Evolutionary conservation across 163 green algal genomes (phyloP), one percentile per base, ranked within the genome.

Genomic region (Volvox carteri): DNA sequence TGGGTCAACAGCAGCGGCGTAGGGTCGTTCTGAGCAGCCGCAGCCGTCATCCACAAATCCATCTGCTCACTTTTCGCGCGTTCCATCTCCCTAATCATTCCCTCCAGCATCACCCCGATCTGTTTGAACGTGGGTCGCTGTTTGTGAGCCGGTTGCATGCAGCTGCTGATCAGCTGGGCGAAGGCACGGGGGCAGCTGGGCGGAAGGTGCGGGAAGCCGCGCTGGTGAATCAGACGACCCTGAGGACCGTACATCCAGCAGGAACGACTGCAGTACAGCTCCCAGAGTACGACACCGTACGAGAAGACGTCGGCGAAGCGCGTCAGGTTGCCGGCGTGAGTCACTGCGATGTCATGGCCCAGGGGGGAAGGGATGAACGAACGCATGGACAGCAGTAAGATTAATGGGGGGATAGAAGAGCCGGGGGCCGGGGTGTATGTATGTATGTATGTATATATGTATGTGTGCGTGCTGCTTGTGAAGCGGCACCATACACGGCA

Each of bases 281-380:
- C 84, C 84, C 84, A 88, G 4, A 88, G 84, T 18, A 86, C 12
- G 42, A 90, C 85, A 30, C 85, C 85, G 76, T 80, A 90, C 1
- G 75, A 86, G 85, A 85, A 90, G 28, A 90, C 75, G 85, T 90
- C 74, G 60, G 74, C 72, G 58, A 90, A 84, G 84, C 72, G 84
- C 16, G 84, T 89, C 30, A 84, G 84, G 84, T 89, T 89, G 54
- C 72, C 84, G 39, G 84, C 70, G 7, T 76, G 28, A 23, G 72
- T 84, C 8, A 84, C 70, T 88, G 84, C 33, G 35, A n/a, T n/a
- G n/a, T 1, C 41, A 52, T 33, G 72, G 2, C 25, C 12, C 7
- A 8, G 42, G 72, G 42, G 39, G 39, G 70, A n/a, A n/a, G n/a
- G n/a, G n/a, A n/a, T n/a, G n/a, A n/a, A n/a, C n/a, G n/a, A n/a